Percentiles rank a stretch among this genome's conserved stretches.
Evolutionary conservation across 2,329 filamentous ascomycete genomes (phyloP).

Genomic region (Chlorencoelia australis): DNA sequence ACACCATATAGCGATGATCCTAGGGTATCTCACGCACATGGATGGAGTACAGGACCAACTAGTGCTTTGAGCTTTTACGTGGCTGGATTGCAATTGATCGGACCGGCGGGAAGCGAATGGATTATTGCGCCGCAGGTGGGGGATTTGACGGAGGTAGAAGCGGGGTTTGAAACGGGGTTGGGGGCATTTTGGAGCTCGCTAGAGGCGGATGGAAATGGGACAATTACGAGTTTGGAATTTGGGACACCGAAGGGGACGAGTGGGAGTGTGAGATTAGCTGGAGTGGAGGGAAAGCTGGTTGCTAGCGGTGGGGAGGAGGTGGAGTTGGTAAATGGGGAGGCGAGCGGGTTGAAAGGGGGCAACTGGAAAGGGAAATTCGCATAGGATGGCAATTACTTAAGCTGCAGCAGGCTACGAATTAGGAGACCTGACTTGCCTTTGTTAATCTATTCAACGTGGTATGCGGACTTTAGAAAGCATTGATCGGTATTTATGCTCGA

Average conservation of each 20-base stretch:
- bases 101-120: conserved; percentile 22
- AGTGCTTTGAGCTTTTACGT: conserved; percentile 21
- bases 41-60: conserved; percentile 28
- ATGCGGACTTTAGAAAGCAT: too few species aligned
- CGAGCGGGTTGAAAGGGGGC: conserved; percentile 2
- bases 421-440: too few species aligned
- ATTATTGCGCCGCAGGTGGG: conserved; percentile 25
- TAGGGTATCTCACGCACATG: conserved; percentile 27
- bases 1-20: conserved; percentile 27
- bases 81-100: conserved; percentile 20
- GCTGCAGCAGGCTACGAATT: too few species aligned
- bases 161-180: conserved; percentile 29
- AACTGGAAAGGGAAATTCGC: too few species aligned
- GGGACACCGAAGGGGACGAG: conserved; percentile 1
- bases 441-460: too few species aligned
- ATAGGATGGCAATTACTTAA: too few species aligned
- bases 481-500: too few species aligned
- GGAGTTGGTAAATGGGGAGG: conserved; percentile 1
- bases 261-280: conserved; percentile 4
- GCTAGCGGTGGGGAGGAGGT: neutral
- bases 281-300: conserved; percentile 3
- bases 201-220: neutral
- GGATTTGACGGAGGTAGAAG: conserved; percentile 29
- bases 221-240: neutral
- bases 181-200: conserved; percentile 24